These are phyloP conservation scores for Beauveria scarabaeidicola DNA, from an alignment of 2,329 filamentous ascomycete genomes.

Conservation along the genomic window DNA sequence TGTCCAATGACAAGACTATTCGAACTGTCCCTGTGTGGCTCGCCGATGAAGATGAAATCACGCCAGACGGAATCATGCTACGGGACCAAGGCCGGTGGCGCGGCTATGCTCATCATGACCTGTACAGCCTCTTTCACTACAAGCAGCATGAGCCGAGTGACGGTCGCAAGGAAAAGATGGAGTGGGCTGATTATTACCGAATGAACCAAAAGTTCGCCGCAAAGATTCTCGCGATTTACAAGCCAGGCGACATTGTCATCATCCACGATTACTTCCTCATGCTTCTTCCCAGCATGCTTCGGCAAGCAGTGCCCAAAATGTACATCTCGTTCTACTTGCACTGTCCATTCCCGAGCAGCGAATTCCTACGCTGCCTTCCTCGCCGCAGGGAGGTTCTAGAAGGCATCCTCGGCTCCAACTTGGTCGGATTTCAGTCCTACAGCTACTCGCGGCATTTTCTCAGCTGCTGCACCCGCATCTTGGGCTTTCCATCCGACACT, in stretches of 20 bases:
- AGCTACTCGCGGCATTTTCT: slow-evolving; percentile 93
- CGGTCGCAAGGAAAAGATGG: slow-evolving; percentile 68
- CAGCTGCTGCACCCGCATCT: slow-evolving; percentile 83
- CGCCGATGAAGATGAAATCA: slow-evolving; percentile 62
- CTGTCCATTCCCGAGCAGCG: slow-evolving; percentile 90
- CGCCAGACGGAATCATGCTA: slow-evolving; percentile 60
- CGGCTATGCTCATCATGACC: slow-evolving; percentile 80
- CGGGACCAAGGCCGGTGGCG: slow-evolving; percentile 83
- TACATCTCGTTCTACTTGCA: slow-evolving; percentile 95
- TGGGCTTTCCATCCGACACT: slow-evolving; percentile 81
- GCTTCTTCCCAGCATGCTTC: slow-evolving; percentile 77
- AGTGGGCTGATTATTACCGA: slow-evolving; percentile 88
- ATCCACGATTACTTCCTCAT: slow-evolving; percentile 94
- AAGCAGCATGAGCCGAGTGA: slow-evolving; percentile 88
- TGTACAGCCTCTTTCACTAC: slow-evolving; percentile 93
- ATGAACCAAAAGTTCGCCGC: slow-evolving; percentile 92
- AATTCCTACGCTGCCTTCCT: slow-evolving; percentile 83
- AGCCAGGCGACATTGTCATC: slow-evolving; percentile 84
- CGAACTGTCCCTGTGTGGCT: slow-evolving; percentile 86
- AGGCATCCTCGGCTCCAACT: slow-evolving; percentile 81
- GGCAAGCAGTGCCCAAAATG: slow-evolving; percentile 77
- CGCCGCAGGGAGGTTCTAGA: slow-evolving; percentile 84
- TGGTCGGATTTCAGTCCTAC: slow-evolving; percentile 92
- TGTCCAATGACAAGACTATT: slow-evolving; percentile 65
- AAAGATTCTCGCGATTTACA: slow-evolving; percentile 79